phyloP scores from a whole-genome alignment of 2,329 filamentous ascomycete genomes.

The Talaromyces islandicus region DNA sequence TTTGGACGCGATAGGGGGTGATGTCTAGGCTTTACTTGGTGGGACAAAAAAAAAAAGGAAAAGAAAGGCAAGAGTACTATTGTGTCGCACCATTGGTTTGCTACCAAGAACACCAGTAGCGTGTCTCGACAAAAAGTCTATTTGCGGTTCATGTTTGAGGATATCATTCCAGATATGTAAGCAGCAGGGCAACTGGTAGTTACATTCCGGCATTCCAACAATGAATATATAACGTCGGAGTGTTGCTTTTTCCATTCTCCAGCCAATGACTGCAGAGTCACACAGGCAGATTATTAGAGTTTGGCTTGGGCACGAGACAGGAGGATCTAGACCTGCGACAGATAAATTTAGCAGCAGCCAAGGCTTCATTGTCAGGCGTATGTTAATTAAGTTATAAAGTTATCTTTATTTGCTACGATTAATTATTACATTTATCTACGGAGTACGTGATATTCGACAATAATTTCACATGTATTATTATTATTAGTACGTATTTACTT shows the following conservation, averaged over 20 bases:
- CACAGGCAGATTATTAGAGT: neutral
- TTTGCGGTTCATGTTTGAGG: neutral
- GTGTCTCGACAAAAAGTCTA: neutral
- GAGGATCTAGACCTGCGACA: neutral
- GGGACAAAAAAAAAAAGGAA: neutral
- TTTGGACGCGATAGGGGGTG: neutral
- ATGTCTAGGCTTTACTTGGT: neutral
- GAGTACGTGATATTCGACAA: too few relatives aligned
- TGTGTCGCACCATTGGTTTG: neutral
- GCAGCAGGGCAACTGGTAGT: neutral
- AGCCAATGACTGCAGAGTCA: neutral
- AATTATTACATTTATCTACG: too few relatives aligned
- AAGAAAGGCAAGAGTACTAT: neutral
- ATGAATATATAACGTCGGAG: neutral
- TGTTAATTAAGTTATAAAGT: too few relatives aligned
- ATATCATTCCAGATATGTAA: neutral
- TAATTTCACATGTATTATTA: too few relatives aligned
- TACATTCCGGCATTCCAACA: neutral
- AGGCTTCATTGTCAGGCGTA: neutral
- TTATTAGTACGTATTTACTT: too few relatives aligned
- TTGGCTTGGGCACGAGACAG: neutral
- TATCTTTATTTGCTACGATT: too few relatives aligned
- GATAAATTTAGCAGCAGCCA: neutral
- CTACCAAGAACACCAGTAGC: neutral
- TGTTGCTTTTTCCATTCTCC: neutral